These are phyloP conservation scores for Arachis monticola DNA, from an alignment of 331 rosid species.

Conservation along the genomic window DNA sequence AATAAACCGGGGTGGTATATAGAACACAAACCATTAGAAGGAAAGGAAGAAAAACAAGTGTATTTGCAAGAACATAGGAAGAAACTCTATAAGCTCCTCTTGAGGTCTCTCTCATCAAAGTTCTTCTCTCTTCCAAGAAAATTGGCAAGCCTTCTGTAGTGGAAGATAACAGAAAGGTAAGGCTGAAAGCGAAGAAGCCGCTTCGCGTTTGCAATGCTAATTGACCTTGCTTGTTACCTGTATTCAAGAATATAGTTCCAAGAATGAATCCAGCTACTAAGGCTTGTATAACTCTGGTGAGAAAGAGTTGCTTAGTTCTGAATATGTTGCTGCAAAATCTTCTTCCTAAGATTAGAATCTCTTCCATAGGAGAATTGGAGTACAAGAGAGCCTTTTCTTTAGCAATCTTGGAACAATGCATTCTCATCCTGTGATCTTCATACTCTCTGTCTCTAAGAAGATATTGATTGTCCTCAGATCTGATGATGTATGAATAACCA, in stretches of 20 bases:
- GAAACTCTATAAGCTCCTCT: constrained; percentile 87
- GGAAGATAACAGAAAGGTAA: constrained; percentile 81
- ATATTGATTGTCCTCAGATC: constrained; percentile 51
- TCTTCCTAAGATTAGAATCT: constrained; percentile 74
- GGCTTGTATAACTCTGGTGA: constrained; percentile 78
- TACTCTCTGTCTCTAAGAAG: constrained; percentile 41
- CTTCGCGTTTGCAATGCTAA: constrained; percentile 47
- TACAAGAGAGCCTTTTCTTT: constrained; percentile 52
- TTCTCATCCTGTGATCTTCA: constrained; percentile 34
- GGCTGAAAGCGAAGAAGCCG: constrained; percentile 85
- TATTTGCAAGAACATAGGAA: constrained; percentile 75
- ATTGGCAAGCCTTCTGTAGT: constrained; percentile 85
- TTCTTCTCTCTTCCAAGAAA: constrained; percentile 79
- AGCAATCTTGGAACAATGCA: constrained; percentile 36
- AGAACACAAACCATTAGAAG: constrained; percentile 66
- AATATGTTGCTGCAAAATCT: constrained; percentile 86
- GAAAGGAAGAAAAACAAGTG: constrained; percentile 75
- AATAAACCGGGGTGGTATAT: constrained; percentile 74
- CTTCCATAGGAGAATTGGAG: constrained; percentile 58
- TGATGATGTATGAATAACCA: constrained; percentile 63
- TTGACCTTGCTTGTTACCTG: constrained; percentile 57
- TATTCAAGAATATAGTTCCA: constrained; percentile 67
- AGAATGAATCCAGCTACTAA: constrained; percentile 63
- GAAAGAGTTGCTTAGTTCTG: constrained; percentile 87
- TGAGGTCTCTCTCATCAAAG: constrained; percentile 76